phyloP scores from a whole-genome alignment of 345 rosid species.

The Brassica rapa region DNA sequence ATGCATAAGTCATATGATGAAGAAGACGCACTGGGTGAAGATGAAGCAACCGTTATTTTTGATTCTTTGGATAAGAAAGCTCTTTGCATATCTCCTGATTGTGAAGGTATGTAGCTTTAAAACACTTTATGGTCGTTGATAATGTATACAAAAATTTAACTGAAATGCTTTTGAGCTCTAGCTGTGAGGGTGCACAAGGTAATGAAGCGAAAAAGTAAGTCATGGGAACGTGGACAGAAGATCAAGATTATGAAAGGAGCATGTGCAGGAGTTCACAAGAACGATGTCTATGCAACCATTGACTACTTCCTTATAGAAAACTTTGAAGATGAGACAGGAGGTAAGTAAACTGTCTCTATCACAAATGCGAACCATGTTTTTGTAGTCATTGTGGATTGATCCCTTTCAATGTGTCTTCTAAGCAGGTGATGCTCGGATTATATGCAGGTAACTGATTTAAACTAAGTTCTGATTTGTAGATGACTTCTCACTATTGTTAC shows the following conservation, averaged over 20 bases:
- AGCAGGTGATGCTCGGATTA: slow-evolving; percentile 63
- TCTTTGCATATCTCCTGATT: slow-evolving; percentile 58
- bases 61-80: slow-evolving; percentile 45
- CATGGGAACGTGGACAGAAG: slow-evolving; percentile 59
- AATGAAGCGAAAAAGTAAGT: slow-evolving; percentile 48
- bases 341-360: slow-evolving; percentile 33
- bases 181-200: slow-evolving; percentile 60
- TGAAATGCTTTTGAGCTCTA: slow-evolving; percentile 32
- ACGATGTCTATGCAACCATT: slow-evolving; percentile 56
- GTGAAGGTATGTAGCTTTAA: slow-evolving; percentile 36
- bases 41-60: slow-evolving; percentile 48
- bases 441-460: slow-evolving; percentile 60
- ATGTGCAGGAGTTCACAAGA: slow-evolving; percentile 47
- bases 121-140: not conserved
- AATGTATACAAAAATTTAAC: not conserved
- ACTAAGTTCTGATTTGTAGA: not conserved
- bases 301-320: slow-evolving; percentile 69
- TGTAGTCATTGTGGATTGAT: not conserved
- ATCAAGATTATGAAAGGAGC: slow-evolving; percentile 69
- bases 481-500: not conserved
- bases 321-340: slow-evolving; percentile 61
- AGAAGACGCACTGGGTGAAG: slow-evolving; percentile 58
- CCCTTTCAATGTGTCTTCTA: slow-evolving; percentile 12
- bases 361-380: not conserved
- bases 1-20: slow-evolving; percentile 65